Base-by-base conservation (phyloP, 2,329 filamentous ascomycete species). In the Colletotrichum sansevieriae region DNA sequence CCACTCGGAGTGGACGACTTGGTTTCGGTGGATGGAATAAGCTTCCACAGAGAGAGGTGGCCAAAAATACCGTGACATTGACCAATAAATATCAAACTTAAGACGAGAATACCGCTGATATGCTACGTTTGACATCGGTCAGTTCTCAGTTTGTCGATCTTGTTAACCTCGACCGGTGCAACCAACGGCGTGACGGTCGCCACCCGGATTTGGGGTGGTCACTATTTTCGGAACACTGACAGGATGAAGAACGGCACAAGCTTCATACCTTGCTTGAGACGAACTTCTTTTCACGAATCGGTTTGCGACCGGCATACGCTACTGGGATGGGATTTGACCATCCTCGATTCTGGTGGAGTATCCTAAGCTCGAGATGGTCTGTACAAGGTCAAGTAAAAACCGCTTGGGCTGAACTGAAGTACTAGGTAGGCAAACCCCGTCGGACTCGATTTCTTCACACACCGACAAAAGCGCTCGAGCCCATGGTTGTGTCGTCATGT, bases 401-500 rank as follows among this genome's bases (percentile, higher is more conserved):
- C 37, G 37, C 13, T 15, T 12, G 11, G 13, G 11, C 11, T 12
- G 37, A 39, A 39, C 37, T 39, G 37, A 9, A 7, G 4, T 22
- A 4, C 4, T 3, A 22, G 2, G 29, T 29, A 29, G 29, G 29
- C 29, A 29, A 29, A 12, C 37, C 37, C 37, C 13, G 4, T 4
- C 9, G 49, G 29, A 29, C 29, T 33, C 49, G 25, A 11, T 33
- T 35, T 35, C 49, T 54, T 18, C 29, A 11, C 49, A 1, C 35
- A 20, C 29, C 3, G 49, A 35, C 33, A 35, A 22, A 52, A 35
- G 18, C 54, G 60, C 65, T 58, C 46, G 60, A 54, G 52, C 46
- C 54, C 44, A 46, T 54, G 10, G 54, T 63, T 25, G 65, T 64
- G 52, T 58, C 64, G 65, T 65, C 54, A 65, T 68, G 46, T 44